Base-by-base conservation (phyloP, 2,329 filamentous ascomycete species). In the Knoxdaviesia capensis region DNA sequence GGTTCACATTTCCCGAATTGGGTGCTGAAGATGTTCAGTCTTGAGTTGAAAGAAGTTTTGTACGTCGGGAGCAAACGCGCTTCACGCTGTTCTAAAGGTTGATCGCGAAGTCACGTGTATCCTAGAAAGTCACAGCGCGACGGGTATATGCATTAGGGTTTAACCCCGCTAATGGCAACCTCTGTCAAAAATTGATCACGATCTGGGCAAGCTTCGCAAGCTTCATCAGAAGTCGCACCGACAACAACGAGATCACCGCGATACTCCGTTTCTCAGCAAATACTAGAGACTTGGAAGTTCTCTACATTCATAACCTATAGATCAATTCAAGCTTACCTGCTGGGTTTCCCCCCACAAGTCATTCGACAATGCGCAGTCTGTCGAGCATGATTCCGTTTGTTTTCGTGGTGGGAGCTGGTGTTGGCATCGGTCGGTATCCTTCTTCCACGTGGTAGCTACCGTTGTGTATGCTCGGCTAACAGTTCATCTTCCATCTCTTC, bases 381-480 rank as follows among this genome's bases (percentile, higher is more conserved):
- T 11, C 31, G 28, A 45, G 39, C 33, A 43, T 46, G 20, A 29
- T 46, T 30, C 42, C 44, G 20, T 35, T 46, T 11, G 33, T 46
- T 34, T 31, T 46, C 28, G 44, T 42, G 9, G 38, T 46, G 40
- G 34, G 42, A 6, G 42, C 44, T 5, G 44, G 44, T 34, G 44
- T 46, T 11, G 40, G 42, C 11, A 46, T 46, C 11, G 42, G 44
- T 46, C 34, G 3, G 44, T 46, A 6, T 20, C 30, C 8, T 29
- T 8, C 10, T 11, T n/a, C 9, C n/a, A 5, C 9, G 8, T 6
- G 5, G 10, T n/a, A 40, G 20, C 20, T 20, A 20, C 20, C 3
- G 20, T 20, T 20, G 20, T 6, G 7, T 28, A n/a, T 6, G 34
- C 7, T 31, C 9, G 6, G 5, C 11, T 5, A 10, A 38, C 29